These are phyloP conservation scores for Lasiosphaeris hirsuta DNA, from an alignment of 495 filamentous ascomycete species.

Conservation along the genomic window DNA sequence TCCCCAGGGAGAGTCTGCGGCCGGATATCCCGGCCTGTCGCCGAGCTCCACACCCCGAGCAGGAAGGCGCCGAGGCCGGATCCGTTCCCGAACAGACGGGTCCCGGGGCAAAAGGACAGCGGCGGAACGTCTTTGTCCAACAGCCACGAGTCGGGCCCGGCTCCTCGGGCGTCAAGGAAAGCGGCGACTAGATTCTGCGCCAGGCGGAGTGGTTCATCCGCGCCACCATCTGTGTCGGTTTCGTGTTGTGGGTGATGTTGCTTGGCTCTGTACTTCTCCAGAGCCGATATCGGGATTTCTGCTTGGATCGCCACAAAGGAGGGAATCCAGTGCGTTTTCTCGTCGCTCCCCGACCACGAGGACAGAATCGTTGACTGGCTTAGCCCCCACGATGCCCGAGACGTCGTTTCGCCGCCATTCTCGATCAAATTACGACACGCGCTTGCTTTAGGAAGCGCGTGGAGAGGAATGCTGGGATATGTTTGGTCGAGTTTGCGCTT, in stretches of 20 bases:
- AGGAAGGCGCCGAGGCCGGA: background rate
- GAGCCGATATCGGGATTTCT: background rate
- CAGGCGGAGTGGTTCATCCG: background rate
- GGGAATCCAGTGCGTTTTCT: background rate
- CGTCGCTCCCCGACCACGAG: background rate
- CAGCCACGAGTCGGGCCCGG: constrained; percentile 1
- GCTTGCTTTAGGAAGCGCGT: background rate
- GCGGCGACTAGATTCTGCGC: background rate
- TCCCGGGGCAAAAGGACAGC: background rate
- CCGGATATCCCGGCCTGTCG: background rate
- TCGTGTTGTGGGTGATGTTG: too few relatives aligned
- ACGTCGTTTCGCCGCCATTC: background rate
- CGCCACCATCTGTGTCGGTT: background rate
- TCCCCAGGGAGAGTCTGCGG: background rate
- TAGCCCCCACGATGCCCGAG: background rate
- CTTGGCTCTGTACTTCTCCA: background rate
- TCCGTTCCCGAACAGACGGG: background rate
- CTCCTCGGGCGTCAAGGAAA: constrained; percentile 3
- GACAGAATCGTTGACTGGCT: background rate
- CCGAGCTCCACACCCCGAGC: background rate
- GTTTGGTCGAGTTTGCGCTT: background rate
- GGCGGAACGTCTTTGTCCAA: constrained; percentile 6
- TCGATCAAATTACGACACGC: background rate
- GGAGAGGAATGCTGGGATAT: background rate
- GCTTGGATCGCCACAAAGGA: background rate